phyloP scores from a whole-genome alignment of 352 stramenopile species.

The Pythium periplocum region DNA sequence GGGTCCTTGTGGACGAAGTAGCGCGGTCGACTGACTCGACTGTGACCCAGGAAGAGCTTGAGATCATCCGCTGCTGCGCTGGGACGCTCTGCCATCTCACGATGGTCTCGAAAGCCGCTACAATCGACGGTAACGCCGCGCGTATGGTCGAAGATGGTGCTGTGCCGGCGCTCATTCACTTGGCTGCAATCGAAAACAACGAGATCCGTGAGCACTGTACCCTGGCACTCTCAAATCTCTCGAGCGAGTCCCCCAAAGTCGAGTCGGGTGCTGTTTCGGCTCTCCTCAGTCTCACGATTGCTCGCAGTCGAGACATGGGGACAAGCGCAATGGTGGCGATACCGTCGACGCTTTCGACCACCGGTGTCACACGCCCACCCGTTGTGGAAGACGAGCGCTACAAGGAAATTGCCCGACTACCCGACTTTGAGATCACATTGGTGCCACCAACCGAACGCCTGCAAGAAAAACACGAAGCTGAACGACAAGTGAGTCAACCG shows the following conservation, averaged over 20 bases:
- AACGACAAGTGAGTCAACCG: conserved; percentile 43
- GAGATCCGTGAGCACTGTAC: conserved; percentile 65
- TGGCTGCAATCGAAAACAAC: conserved; percentile 55
- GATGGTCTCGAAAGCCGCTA: conserved; percentile 15
- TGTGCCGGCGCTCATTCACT: conserved; percentile 56
- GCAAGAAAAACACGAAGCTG: conserved; percentile 45
- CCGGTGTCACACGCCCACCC: conserved; percentile 31
- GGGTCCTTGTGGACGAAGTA: conserved; percentile 41
- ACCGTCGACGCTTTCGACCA: not conserved
- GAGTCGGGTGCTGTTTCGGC: conserved; percentile 60
- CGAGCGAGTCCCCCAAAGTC: conserved; percentile 56
- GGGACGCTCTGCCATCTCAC: conserved; percentile 60
- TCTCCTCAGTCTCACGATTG: conserved; percentile 46
- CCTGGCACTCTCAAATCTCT: conserved; percentile 67
- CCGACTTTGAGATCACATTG: conserved; percentile 20
- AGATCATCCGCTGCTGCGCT: conserved; percentile 44
- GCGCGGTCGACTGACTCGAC: conserved; percentile 4
- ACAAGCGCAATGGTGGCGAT: too few species aligned
- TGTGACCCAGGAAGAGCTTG: too few species aligned
- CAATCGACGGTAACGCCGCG: conserved; percentile 24
- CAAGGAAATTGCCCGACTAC: conserved; percentile 34
- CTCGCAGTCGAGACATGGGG: conserved; percentile 4
- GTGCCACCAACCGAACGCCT: conserved; percentile 11
- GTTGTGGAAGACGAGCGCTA: conserved; percentile 37
- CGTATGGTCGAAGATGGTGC: conserved; percentile 62